Conservation (phyloP, 306 rosid species). For the Casuarina cunninghamiana region DNA sequence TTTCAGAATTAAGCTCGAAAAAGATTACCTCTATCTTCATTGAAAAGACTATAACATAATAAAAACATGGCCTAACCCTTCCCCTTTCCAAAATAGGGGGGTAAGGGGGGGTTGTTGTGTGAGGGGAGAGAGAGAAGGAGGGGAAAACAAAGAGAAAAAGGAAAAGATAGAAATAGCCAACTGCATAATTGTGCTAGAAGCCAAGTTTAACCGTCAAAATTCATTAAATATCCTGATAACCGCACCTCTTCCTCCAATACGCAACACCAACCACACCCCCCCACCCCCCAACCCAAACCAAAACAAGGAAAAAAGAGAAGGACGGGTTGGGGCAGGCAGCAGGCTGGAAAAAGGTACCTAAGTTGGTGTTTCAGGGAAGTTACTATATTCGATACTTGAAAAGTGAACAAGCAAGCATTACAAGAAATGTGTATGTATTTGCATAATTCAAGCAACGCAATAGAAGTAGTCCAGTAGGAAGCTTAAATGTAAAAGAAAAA, state of each 20-base stretch:
- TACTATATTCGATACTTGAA: not conserved
- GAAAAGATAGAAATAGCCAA: no score
- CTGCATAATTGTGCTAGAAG: not conserved
- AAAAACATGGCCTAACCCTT: not conserved
- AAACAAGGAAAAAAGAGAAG: no score
- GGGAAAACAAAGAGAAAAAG: no score
- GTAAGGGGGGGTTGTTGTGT: no score
- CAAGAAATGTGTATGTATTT: not conserved
- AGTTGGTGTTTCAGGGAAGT: not conserved
- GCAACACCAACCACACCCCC: not conserved
- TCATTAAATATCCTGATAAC: not conserved
- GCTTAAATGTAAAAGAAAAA: not conserved
- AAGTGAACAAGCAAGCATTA: not conserved
- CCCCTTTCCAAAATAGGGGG: no score
- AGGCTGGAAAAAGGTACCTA: not conserved
- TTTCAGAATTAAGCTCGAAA: constrained; percentile 14
- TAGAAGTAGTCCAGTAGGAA: not conserved
- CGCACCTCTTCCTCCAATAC: no score
- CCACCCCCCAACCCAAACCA: no score
- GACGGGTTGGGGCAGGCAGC: not conserved
- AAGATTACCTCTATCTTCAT: not conserved
- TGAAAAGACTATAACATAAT: not conserved
- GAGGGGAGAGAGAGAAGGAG: no score
- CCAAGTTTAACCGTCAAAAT: not conserved
- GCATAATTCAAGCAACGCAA: not conserved